Evolutionary conservation across 2,329 filamentous ascomycete genomes (phyloP).

Genomic region (Drechslera avenae): DNA sequence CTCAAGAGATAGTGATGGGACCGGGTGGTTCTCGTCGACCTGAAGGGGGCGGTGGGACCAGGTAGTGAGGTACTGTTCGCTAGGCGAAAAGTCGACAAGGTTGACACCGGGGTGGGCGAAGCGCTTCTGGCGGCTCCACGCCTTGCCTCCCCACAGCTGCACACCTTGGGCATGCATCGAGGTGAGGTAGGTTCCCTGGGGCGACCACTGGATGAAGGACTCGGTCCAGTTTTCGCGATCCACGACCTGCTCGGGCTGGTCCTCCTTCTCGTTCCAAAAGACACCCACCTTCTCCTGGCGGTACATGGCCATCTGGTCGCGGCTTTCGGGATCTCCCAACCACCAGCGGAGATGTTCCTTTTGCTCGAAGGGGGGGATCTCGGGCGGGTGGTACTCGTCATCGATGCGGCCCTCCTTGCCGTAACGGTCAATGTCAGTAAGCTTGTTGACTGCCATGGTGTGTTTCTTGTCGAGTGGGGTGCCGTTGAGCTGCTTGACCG

Average conservation of each 20-base stretch:
- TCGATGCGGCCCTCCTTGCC: conserved; percentile 92
- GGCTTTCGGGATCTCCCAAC: conserved; percentile 84
- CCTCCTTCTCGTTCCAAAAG: conserved; percentile 98
- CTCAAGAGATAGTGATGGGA: conserved; percentile 74
- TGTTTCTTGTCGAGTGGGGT: conserved; percentile 95
- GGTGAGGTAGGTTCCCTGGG: conserved; percentile 88
- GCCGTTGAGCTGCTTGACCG: conserved; percentile 85
- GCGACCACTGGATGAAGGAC: conserved; percentile 97
- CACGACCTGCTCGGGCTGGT: conserved; percentile 83
- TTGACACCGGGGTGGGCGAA: conserved; percentile 97
- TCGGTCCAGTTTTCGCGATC: conserved; percentile 97
- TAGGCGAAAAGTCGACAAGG: conserved; percentile 92
- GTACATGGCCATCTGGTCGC: conserved; percentile 96
- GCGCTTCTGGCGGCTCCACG: conserved; percentile 87
- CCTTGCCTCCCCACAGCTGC: conserved; percentile 91
- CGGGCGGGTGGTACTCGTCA: conserved; percentile 83
- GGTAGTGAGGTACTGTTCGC: conserved; percentile 90
- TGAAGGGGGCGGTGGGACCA: conserved; percentile 95
- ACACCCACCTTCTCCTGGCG: conserved; percentile 89
- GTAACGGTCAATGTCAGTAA: conserved; percentile 96
- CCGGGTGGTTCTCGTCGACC: conserved; percentile 85
- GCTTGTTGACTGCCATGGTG: conserved; percentile 93
- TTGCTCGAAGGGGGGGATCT: conserved; percentile 83
- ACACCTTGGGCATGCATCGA: conserved; percentile 96
- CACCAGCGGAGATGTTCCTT: conserved; percentile 95